Evolutionary conservation across 1,284 basidiomycete species (phyloP).

Genomic region (Marasmius sp.): DNA sequence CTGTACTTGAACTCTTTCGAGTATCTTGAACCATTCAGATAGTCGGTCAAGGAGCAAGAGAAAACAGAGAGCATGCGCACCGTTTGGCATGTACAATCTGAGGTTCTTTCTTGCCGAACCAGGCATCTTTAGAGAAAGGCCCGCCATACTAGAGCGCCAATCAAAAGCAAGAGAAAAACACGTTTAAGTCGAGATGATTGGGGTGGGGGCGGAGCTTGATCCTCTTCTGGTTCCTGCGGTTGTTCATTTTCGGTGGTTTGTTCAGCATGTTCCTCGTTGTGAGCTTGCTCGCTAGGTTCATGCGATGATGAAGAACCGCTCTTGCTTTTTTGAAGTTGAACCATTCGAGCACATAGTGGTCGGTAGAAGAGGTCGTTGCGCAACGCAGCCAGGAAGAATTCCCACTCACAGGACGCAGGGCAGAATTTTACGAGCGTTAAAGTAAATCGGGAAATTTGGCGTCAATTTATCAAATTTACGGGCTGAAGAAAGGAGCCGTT

Average conservation of each 20-base stretch:
- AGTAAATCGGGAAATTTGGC: too few relatives aligned
- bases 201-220: constrained; percentile 42
- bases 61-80: constrained; percentile 27
- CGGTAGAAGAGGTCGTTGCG: background rate
- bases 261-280: background rate
- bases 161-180: constrained; percentile 40
- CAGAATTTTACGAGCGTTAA: too few relatives aligned
- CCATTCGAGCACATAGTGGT: background rate
- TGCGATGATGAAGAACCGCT: background rate
- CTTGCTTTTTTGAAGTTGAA: background rate
- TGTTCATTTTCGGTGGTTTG: background rate
- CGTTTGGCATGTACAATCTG: constrained; percentile 48
- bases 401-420: too few relatives aligned
- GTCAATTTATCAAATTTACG: too few relatives aligned
- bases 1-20: constrained; percentile 64
- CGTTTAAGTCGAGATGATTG: constrained; percentile 48
- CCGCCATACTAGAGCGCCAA: constrained; percentile 43
- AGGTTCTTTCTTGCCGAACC: constrained; percentile 24
- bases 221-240: constrained; percentile 2
- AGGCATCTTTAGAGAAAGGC: constrained; percentile 34
- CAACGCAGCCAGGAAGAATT: too few relatives aligned
- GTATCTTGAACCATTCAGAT: constrained; percentile 43
- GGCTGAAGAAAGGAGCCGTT: too few relatives aligned
- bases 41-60: background rate
- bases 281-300: background rate